Base-by-base conservation (phyloP, 1,284 basidiomycete species). In the Vanrija sp. region DNA sequence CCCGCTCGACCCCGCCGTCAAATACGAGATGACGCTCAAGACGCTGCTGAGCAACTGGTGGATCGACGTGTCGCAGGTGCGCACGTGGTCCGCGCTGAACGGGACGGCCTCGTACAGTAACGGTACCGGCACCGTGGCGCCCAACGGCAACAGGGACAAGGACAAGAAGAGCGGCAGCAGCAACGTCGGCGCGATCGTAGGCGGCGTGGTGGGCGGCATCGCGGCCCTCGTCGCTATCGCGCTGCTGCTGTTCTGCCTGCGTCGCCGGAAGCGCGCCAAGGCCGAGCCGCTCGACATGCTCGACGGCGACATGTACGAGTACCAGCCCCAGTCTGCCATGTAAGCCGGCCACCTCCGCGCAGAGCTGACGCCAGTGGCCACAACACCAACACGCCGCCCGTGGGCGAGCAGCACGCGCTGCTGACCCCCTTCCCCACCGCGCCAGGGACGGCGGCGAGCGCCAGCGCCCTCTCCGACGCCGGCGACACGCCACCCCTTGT, bases 61-160 rank as follows among this genome's bases (percentile, higher is more conserved):
- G 47, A 49, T 40, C 38, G 47, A 49, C 38, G 47, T 49, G 15
- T 40, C 38, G 10, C 39, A 40, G 38, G 38, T 49, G 34, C 38
- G 23, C 34, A n/a, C 19, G 3, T 49, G 47, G 47, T 18, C 23
- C 3, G 47, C 38, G 2, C 47, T 49, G 15, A 16, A 49, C n/a
- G 38, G 16, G 5, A 19, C 23, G 7, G 21, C 21, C 3, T 23
- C 21, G 21, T 23, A 23, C 21, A 5, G 21, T 23, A 23, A 23
- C 21, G 21, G 21, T 23, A 23, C 21, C 21, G 21, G 21, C 21
- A 3, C 23, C 3, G 21, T 23, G 21, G 21, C 21, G 21, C 21
- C 47, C 7, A 10, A 19, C 21, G 16, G 8, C 6, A 3, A 9
- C 16, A 42, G 15, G 21, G 14, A 3, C 21, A 49, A 49, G 38